Percentiles rank a stretch among this genome's conserved stretches.
Conservation (phyloP, 805 yeast genomes). For the Metschnikowia dekortorum region DNA sequence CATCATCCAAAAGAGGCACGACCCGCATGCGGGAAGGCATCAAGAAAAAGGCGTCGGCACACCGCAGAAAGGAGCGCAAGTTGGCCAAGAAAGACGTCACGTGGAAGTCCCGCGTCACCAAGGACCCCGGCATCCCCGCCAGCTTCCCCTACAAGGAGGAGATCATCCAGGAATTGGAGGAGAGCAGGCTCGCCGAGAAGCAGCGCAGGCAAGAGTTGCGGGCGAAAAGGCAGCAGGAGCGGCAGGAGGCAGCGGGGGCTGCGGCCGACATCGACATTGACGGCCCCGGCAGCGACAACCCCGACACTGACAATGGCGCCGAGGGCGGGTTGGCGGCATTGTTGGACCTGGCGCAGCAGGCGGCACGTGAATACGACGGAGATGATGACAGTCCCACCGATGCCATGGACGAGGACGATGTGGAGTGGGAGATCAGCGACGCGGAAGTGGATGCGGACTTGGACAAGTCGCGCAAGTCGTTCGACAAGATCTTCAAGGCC, state of each 20-base stretch:
- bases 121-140: constrained; percentile 94
- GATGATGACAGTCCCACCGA: constrained; percentile 32
- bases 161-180: constrained; percentile 70
- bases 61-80: constrained; percentile 80
- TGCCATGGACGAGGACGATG: constrained; percentile 34
- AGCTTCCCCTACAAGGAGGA: constrained; percentile 91
- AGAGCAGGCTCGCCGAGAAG: constrained; percentile 48
- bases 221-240: constrained; percentile 47
- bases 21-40: constrained; percentile 96
- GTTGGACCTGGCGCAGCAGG: constrained; percentile 83
- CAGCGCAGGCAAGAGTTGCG: constrained; percentile 51
- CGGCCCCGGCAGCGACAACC: constrained; percentile 18
- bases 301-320: constrained; percentile 32
- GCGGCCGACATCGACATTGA: constrained; percentile 38
- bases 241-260: constrained; percentile 37
- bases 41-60: constrained; percentile 92
- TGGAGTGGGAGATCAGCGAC: constrained; percentile 40
- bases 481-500: constrained; percentile 87
- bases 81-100: constrained; percentile 83
- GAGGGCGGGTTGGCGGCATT: constrained; percentile 72
- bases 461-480: constrained; percentile 82
- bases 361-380: constrained; percentile 73
- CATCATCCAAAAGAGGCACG: constrained; percentile 81
- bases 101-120: constrained; percentile 80
- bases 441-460: constrained; percentile 45